Evolutionary conservation across 116 monocot species (phyloP), one percentile per base, ranked within the genome.

Genomic region (Posidonia oceanica): DNA sequence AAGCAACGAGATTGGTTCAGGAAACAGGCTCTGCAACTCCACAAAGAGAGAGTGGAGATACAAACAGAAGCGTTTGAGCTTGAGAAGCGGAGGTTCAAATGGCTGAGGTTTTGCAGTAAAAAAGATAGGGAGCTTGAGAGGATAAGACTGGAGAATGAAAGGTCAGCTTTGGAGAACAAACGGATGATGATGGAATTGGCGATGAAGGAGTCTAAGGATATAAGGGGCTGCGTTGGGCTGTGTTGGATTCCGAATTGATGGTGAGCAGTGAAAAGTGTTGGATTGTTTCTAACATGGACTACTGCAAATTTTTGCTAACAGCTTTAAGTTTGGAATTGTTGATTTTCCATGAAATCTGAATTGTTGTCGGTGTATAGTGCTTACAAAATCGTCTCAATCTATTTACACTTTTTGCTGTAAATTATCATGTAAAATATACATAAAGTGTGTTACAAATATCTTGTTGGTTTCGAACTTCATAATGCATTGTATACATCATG

Each of bases 91-190:
- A 52, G 80, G 72, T 83, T 83, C 54, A 87, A 94, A 75, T 94
- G 94, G 94, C 71, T 69, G 80, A 85, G 83, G 68, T 90, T 87
- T 48, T 71, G 80, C 22, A 77, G 80, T 41, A 85, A 85, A 78
- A 87, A 94, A 75, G 90, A 94, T 53, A 71, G 81, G 78, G 94
- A 90, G 66, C 54, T 94, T 63, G 90, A 94, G 80, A 77, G 75
- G 71, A 66, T 74, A 80, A 69, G 68, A 64, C 58, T 94, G 63
- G 90, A 83, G 70, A 94, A 94, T 21, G 78, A 83, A 70, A 81
- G 87, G 72, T 63, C 78, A 85, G 74, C 64, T 52, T n/a, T 85
- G 64, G 90, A 94, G 75, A 94, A 85, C 66, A 77, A 94, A 73
- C 59, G 73, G 75, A 76, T 85, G 80, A 15, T 52, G 59, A 44